These are phyloP conservation scores for Termitomyces sp. DNA, from an alignment of 768 basidiomycete species.

Conservation along the genomic window DNA sequence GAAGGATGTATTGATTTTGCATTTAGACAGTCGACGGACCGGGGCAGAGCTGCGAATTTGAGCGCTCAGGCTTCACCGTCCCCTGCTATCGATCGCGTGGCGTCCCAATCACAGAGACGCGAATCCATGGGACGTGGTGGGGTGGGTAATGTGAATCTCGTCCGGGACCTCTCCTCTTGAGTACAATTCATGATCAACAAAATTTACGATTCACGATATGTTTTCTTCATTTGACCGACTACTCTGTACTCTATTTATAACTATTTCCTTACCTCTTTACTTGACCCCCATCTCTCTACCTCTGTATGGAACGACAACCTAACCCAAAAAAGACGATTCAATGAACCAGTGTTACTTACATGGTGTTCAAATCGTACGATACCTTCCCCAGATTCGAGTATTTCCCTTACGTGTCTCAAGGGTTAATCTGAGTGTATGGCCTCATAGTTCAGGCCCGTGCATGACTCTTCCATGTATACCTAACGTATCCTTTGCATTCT, in stretches of 20 bases:
- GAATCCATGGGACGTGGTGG: not conserved
- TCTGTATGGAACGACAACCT: not conserved
- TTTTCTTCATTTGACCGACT: not conserved
- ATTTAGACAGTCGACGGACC: not conserved
- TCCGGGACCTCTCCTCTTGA: not conserved
- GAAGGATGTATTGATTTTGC: not conserved
- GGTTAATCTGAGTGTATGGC: too few species aligned
- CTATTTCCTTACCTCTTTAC: not conserved
- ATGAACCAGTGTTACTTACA: not conserved
- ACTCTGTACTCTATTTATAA: not conserved
- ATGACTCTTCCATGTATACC: too few species aligned
- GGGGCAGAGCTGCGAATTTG: not conserved
- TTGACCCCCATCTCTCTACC: not conserved
- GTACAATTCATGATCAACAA: not conserved
- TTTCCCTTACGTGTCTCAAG: too few species aligned
- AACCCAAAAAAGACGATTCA: not conserved
- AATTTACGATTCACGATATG: not conserved
- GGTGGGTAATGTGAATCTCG: not conserved
- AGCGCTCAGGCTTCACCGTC: not conserved
- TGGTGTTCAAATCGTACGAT: not conserved
- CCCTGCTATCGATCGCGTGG: not conserved
- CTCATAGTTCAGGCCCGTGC: too few species aligned
- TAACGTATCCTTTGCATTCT: too few species aligned
- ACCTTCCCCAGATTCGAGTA: not conserved
- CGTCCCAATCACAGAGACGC: not conserved